Conservation (phyloP, 2,329 filamentous ascomycete species). For the Domatiomyces catenatus region DNA sequence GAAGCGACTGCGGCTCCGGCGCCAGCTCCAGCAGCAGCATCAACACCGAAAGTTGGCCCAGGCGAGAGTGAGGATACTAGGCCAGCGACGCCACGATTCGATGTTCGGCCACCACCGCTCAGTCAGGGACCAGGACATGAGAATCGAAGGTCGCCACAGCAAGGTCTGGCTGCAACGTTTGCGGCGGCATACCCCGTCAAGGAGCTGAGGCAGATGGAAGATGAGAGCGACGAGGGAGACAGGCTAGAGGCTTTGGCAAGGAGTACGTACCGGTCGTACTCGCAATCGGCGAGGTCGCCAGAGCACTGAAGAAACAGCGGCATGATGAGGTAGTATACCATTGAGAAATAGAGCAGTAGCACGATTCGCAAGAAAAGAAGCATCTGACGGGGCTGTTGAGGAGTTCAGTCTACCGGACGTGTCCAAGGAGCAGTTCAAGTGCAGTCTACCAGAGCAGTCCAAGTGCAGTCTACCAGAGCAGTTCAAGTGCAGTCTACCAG, state of each 20-base stretch:
- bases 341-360: neutral
- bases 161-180: neutral
- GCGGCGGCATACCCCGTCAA: neutral
- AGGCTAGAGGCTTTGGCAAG: conserved; percentile 15
- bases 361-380: too few relatives aligned
- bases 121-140: conserved; percentile 11
- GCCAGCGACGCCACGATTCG: conserved; percentile 10
- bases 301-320: neutral
- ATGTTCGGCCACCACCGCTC: conserved; percentile 15
- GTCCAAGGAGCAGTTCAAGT: too few relatives aligned
- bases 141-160: conserved; percentile 1
- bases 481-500: too few relatives aligned
- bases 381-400: too few relatives aligned
- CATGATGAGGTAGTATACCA: neutral
- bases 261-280: conserved; percentile 16
- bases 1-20: neutral
- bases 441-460: too few relatives aligned
- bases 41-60: neutral
- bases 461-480: too few relatives aligned
- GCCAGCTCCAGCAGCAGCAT: conserved; percentile 14
- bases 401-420: too few relatives aligned
- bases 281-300: conserved; percentile 8
- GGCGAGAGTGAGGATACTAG: conserved; percentile 7
- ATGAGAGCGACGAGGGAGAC: conserved; percentile 32
- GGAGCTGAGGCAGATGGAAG: conserved; percentile 26